Evolutionary conservation across 1,139 yeast genomes (phyloP).

Genomic region (Trichomonascaceae sp.): DNA sequence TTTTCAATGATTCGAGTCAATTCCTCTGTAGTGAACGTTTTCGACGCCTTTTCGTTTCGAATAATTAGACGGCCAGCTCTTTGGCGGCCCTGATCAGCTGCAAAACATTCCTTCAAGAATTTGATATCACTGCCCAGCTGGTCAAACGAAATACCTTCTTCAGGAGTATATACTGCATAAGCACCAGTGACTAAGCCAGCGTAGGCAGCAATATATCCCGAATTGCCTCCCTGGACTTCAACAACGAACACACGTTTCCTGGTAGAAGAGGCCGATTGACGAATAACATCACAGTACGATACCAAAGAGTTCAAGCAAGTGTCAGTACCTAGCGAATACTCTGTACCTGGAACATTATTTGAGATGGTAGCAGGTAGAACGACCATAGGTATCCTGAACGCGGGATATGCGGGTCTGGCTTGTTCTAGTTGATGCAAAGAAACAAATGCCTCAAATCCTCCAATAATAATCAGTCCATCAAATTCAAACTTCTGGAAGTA

Average conservation of each 20-base stretch:
- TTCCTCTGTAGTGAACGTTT: slow-evolving; percentile 72
- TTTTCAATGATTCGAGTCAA: slow-evolving; percentile 78
- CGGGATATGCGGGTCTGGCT: slow-evolving; percentile 71
- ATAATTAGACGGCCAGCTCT: slow-evolving; percentile 82
- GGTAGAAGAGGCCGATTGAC: slow-evolving; percentile 91
- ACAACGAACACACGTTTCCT: slow-evolving; percentile 93
- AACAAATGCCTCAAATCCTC: slow-evolving; percentile 91
- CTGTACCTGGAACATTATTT: slow-evolving; percentile 97
- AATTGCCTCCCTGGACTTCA: slow-evolving; percentile 95
- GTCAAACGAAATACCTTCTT: slow-evolving; percentile 66
- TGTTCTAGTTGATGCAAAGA: slow-evolving; percentile 73
- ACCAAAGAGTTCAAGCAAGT: slow-evolving; percentile 89
- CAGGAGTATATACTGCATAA: slow-evolving; percentile 89
- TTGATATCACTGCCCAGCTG: slow-evolving; percentile 74
- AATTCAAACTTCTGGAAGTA: slow-evolving; percentile 79
- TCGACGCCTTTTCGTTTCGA: slow-evolving; percentile 80
- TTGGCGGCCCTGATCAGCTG: slow-evolving; percentile 69
- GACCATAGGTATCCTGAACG: slow-evolving; percentile 89
- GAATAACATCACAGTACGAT: slow-evolving; percentile 88
- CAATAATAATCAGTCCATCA: slow-evolving; percentile 83
- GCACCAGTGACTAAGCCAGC: slow-evolving; percentile 93
- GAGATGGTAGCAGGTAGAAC: slow-evolving; percentile 93
- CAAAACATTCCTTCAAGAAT: slow-evolving; percentile 61
- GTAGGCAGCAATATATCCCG: slow-evolving; percentile 86
- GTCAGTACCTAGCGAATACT: slow-evolving; percentile 88